Base-by-base conservation (phyloP, 2,329 filamentous ascomycete species). In the Penicillium sp. region DNA sequence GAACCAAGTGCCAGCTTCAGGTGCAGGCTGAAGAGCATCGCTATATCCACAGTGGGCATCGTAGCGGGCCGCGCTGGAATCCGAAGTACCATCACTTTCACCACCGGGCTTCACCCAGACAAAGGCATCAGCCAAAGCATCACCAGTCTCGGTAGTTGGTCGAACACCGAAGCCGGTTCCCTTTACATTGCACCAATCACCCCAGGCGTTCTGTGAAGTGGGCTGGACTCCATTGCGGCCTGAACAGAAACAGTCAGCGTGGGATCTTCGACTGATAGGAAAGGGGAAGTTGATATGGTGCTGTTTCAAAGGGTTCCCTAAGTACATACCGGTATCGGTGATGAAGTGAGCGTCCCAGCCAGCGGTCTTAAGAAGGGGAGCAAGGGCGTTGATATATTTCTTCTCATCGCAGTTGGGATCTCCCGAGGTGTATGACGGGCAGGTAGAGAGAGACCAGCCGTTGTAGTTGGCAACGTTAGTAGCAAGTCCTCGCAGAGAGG, bases 61-160 rank as follows among this genome's bases (percentile, higher is more conserved):
- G 67, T 82, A 85, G 50, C 81, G 79, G 20, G 72, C 61, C 10
- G 83, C 78, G 34, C 64, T 72, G 38, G 73, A 76, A 65, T 83
- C 72, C 35, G 77, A 80, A 37, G 79, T 81, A 54, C 79, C 79
- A 56, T 82, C 80, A 53, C 74, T 76, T 69, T 82, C 80, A 52
- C 79, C 80, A 61, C 86, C 86, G 5, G 86, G 86, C 80, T 89
- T 89, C 63, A 88, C 76, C 86, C 86, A 89, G 55, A 88, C 86
- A 61, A 89, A 86, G 39, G 86, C 85, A 69, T 89, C 87, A 34
- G 82, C 77, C 18, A 86, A 75, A 2, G 73, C 67, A 60, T 85
- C 79, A 14, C 82, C 83, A 9, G 86, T 89, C 67, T 83, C 76
- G n/a, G 84, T 78, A 4, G 82, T 82, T 2, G 85, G 85, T n/a